Percentiles rank a stretch among this genome's conserved stretches.
These are phyloP conservation scores for Leccinum pellstonianum DNA, from an alignment of 768 basidiomycete genomes.

Conservation along the genomic window DNA sequence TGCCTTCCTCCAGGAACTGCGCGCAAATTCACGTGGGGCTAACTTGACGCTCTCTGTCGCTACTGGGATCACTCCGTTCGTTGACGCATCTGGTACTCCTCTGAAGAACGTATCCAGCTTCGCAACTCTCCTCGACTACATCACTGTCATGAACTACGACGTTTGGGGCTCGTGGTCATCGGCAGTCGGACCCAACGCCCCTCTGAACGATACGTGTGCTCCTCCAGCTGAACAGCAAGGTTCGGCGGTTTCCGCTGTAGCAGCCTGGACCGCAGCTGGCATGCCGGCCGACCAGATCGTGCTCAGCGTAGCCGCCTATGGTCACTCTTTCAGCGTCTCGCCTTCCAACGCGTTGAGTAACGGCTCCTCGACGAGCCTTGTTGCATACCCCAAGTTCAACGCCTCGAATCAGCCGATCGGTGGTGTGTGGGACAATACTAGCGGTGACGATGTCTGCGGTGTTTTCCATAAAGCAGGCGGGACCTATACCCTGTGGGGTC, in stretches of 20 bases:
- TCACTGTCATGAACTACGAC: conserved; percentile 68
- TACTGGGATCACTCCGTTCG: conserved; percentile 64
- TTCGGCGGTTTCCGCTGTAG: conserved; percentile 72
- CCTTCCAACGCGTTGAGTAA: conserved; percentile 36
- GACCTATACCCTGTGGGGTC: conserved; percentile 57
- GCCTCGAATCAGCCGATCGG: conserved; percentile 45
- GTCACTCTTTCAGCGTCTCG: conserved; percentile 63
- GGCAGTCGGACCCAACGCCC: conserved; percentile 75
- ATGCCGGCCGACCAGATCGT: conserved; percentile 70
- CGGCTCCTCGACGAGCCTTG: conserved; percentile 37
- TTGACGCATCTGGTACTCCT: conserved; percentile 56
- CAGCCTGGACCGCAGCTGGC: conserved; percentile 72
- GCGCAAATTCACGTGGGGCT: conserved; percentile 46
- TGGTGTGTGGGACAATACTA: conserved; percentile 52
- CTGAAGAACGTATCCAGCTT: conserved; percentile 70
- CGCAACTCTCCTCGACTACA: conserved; percentile 64
- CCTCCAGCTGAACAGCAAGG: conserved; percentile 56
- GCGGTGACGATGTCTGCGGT: conserved; percentile 57
- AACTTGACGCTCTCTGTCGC: conserved; percentile 70
- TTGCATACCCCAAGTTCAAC: conserved; percentile 51
- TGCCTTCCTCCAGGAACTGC: conserved; percentile 68
- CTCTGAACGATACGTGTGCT: conserved; percentile 75
- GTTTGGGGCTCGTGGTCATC: conserved; percentile 51
- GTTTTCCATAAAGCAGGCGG: conserved; percentile 46
- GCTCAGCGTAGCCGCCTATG: conserved; percentile 80